Evolutionary conservation across 768 basidiomycete species (phyloP).

Genomic region (Hebeloma cylindrosporum): DNA sequence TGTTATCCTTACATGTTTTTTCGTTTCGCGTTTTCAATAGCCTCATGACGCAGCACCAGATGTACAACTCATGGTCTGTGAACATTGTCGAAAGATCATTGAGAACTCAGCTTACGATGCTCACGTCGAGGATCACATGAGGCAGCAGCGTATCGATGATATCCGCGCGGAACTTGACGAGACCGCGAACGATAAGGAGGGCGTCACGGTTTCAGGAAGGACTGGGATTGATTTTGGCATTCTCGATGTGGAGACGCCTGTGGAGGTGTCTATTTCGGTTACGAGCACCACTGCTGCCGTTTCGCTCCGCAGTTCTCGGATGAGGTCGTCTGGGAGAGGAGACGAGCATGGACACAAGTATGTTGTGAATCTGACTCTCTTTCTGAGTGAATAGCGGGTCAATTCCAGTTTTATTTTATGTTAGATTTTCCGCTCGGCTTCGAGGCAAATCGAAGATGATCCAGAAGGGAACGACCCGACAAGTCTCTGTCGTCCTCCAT

Average conservation of each 20-base stretch:
- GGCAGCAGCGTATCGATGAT: slow-evolving; percentile 28
- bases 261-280: slow-evolving; percentile 29
- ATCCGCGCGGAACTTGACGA: slow-evolving; percentile 36
- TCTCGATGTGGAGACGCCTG: slow-evolving; percentile 32
- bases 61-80: slow-evolving; percentile 20
- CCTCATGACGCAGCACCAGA: background rate
- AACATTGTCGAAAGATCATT: slow-evolving; percentile 26
- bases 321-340: slow-evolving; percentile 22
- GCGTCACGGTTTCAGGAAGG: slow-evolving; percentile 38
- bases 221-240: slow-evolving; percentile 50
- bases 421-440: slow-evolving; percentile 34
- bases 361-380: slow-evolving; percentile 6
- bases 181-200: slow-evolving; percentile 48
- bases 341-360: slow-evolving; percentile 27
- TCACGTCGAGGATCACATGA: slow-evolving; percentile 32
- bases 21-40: background rate
- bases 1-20: slow-evolving; percentile 1
- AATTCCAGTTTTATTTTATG: background rate
- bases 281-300: slow-evolving; percentile 24
- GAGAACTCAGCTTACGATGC: slow-evolving; percentile 19
- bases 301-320: slow-evolving; percentile 21
- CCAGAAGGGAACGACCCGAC: slow-evolving; percentile 23
- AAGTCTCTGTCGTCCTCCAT: slow-evolving; percentile 31
- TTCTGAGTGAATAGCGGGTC: background rate
- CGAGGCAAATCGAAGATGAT: slow-evolving; percentile 31